These are phyloP conservation scores for Leptographium galeiforme DNA, from an alignment of 2,329 filamentous ascomycete species.

Conservation along the genomic window DNA sequence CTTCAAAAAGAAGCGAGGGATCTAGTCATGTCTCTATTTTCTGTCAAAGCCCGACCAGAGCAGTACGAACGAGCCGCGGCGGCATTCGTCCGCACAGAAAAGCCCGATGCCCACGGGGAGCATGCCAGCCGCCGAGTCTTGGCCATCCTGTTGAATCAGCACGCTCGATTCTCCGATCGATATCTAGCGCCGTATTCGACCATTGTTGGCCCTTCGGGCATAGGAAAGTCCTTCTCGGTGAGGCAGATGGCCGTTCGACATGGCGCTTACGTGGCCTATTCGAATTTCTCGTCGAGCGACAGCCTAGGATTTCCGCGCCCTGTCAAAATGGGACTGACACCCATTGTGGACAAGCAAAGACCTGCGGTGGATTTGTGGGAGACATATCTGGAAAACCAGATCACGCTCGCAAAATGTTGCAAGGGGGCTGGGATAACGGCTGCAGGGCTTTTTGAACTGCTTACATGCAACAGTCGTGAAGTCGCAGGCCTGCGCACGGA, in stretches of 20 bases:
- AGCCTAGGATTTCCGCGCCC: not conserved
- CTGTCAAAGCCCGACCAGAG: not conserved
- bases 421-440: not conserved
- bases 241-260: constrained; percentile 1
- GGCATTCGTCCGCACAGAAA: not conserved
- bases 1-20: not conserved
- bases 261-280: not conserved
- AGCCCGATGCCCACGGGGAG: not conserved
- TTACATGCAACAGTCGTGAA: not conserved
- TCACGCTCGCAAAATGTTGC: not conserved
- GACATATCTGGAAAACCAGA: not conserved
- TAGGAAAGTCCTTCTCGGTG: constrained; percentile 1
- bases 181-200: constrained; percentile 3
- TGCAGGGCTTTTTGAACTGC: not conserved
- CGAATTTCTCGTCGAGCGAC: not conserved
- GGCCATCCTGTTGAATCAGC: not conserved
- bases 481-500: not conserved
- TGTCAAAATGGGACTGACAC: not conserved
- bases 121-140: not conserved
- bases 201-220: constrained; percentile 1
- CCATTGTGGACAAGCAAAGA: too few relatives aligned
- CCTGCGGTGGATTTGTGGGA: not conserved
- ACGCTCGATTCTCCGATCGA: not conserved
- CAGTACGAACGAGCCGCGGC: not conserved
- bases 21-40: not conserved